Base-by-base conservation (phyloP, 306 rosid genomes). In the Betula pendula region DNA sequence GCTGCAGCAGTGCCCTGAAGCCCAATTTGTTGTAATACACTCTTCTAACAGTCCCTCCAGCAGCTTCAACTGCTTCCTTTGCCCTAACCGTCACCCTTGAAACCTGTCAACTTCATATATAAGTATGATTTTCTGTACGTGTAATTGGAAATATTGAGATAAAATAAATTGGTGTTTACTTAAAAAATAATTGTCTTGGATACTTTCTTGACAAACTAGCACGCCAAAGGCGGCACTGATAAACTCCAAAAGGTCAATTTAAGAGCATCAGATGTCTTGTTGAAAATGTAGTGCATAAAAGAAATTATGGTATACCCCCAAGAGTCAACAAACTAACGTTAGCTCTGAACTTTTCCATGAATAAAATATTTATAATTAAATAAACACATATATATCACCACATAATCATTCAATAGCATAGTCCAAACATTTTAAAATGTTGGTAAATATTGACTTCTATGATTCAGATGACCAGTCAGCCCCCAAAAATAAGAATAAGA, bases 51-150 rank as follows among this genome's bases (percentile, higher is more conserved):
- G 97, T 78, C 75, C 96, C 98, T 58, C 98, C 98, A 3, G 95
- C 92, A 48, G 97, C 95, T 89, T 94, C 96, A 42, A 94, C 95
- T 10, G 93, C 91, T 72, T 74, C 98, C 85, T 90, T 94, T 42
- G 98, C 97, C 84, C 96, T 83, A 50, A 85, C 97, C 14, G 98
- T 94, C 72, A 92, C 97, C 80, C 97, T 90, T 66, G 97, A 89
- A 72, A 94, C 98, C 98, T 94, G 83, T 38, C 78, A 71, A 71
- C 68, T 56, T 73, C 55, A 19, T 17, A 42, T 55, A 48, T 71
- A 58, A 81, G 74, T 29, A 68, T 25, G 74, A 27, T 70, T 76
- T 73, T 55, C 42, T 38, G 8, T 5, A 5, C 42, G 6, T 38
- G 42, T 35, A 6, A 38, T 24, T 19, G 65, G 45, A 14, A 31